Conservation (phyloP, 768 basidiomycete species). For the Russula emetica region DNA sequence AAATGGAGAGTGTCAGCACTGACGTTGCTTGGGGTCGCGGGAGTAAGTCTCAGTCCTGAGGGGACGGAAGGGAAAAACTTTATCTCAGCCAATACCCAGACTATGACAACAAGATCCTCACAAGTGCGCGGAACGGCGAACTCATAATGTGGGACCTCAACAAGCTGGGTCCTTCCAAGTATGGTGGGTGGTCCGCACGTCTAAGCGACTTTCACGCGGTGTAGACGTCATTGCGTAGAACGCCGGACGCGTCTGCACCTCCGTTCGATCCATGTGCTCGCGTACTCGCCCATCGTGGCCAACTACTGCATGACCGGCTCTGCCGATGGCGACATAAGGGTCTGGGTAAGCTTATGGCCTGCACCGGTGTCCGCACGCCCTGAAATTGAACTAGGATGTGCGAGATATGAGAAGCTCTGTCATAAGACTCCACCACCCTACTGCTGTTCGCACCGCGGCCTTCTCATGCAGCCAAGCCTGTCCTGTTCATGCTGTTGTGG, state of each 20-base stretch:
- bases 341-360: conserved; percentile 55
- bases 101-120: conserved; percentile 71
- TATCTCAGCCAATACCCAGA: conserved; percentile 37
- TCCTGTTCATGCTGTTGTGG: conserved; percentile 58
- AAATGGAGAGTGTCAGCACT: conserved; percentile 72
- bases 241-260: conserved; percentile 62
- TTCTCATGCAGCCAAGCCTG: conserved; percentile 65
- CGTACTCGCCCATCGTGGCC: conserved; percentile 61
- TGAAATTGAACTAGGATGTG: conserved; percentile 50
- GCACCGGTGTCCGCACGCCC: neutral
- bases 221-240: conserved; percentile 40
- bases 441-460: conserved; percentile 60
- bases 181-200: conserved; percentile 43
- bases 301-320: conserved; percentile 77
- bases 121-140: conserved; percentile 77
- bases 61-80: neutral
- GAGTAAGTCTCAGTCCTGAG: conserved; percentile 40
- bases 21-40: conserved; percentile 79
- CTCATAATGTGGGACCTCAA: conserved; percentile 81
- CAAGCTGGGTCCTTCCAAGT: conserved; percentile 61
- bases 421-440: conserved; percentile 66
- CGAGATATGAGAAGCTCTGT: conserved; percentile 64
- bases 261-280: conserved; percentile 66
- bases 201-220: neutral
- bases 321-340: conserved; percentile 72